A percentile compares a stretch with the other conserved stretches of the same genome.
These are phyloP conservation scores for Sarcodon sp. DNA, from an alignment of 768 basidiomycete species.

Conservation along the genomic window DNA sequence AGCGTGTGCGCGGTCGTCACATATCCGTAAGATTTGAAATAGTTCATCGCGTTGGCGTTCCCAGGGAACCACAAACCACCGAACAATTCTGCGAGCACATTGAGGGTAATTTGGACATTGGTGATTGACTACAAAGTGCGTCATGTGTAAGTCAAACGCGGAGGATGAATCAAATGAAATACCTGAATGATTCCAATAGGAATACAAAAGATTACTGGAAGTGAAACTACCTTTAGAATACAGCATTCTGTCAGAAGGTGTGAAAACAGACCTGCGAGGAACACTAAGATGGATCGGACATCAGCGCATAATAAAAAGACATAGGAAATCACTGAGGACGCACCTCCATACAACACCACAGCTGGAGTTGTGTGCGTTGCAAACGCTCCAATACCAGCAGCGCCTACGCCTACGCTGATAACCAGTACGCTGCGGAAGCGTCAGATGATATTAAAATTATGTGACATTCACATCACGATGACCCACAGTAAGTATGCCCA, in stretches of 20 bases:
- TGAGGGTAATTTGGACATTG: conserved; percentile 59
- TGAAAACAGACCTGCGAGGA: too few relatives aligned
- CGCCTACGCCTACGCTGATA: conserved; percentile 42
- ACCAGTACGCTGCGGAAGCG: conserved; percentile 27
- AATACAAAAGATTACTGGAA: conserved; percentile 25
- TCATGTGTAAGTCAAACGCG: too few relatives aligned
- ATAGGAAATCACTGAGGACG: conserved; percentile 28
- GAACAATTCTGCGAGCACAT: conserved; percentile 68
- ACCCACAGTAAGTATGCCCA: conserved; percentile 54
- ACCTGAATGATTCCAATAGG: conserved; percentile 74
- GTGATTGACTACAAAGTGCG: conserved; percentile 37
- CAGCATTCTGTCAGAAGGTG: too few relatives aligned
- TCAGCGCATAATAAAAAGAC: too few relatives aligned
- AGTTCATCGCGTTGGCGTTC: conserved; percentile 66
- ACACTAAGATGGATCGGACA: too few relatives aligned
- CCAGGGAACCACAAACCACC: conserved; percentile 72
- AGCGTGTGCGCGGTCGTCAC: conserved; percentile 51
- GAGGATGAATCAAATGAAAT: too few relatives aligned
- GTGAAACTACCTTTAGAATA: too few relatives aligned
- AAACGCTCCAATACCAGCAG: conserved; percentile 59
- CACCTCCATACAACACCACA: conserved; percentile 40
- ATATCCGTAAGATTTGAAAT: conserved; percentile 63
- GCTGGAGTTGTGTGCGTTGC: conserved; percentile 54
- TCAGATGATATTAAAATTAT: too few relatives aligned
- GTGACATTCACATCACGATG: not conserved